A percentile compares a stretch with the other conserved stretches of the same genome.
Conservation (phyloP, 176 grass and related monocot genomes). For the Poa pratensis region DNA sequence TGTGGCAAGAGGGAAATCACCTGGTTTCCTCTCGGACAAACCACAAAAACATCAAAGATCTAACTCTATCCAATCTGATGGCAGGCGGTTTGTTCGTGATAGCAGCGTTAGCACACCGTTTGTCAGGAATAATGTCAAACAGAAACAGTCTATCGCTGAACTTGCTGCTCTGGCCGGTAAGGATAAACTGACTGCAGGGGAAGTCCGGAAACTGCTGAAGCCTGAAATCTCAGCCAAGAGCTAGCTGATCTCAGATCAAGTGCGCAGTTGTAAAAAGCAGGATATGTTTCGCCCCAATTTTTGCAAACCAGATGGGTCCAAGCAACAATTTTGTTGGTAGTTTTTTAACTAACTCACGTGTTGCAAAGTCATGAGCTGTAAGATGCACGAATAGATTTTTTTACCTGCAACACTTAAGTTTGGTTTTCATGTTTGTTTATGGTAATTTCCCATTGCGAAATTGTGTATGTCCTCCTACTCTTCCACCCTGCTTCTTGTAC, state of each 20-base stretch:
- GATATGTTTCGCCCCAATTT: neutral
- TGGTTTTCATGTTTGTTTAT: no score
- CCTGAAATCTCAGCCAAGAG: slow-evolving; percentile 51
- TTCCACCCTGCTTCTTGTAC: no score
- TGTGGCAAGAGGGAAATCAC: slow-evolving; percentile 58
- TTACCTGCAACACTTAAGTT: neutral
- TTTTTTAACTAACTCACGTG: no score
- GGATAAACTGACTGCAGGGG: slow-evolving; percentile 64
- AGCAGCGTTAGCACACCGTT: slow-evolving; percentile 46
- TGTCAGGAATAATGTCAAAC: slow-evolving; percentile 57
- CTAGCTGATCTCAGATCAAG: neutral
- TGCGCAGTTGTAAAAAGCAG: slow-evolving; percentile 26
- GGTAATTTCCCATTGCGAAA: no score
- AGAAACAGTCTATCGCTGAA: slow-evolving; percentile 15
- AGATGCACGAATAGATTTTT: slow-evolving; percentile 18
- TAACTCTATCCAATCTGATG: slow-evolving; percentile 30
- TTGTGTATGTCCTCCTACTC: no score
- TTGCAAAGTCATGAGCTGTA: slow-evolving; percentile 32
- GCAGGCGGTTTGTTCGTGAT: slow-evolving; percentile 51
- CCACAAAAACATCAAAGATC: slow-evolving; percentile 35
- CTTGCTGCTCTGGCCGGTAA: slow-evolving; percentile 68
- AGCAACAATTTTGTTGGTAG: slow-evolving; percentile 38
- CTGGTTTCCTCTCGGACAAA: slow-evolving; percentile 53
- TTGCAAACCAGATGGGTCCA: slow-evolving; percentile 36
- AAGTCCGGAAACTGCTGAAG: slow-evolving; percentile 75